Evolutionary conservation across 352 stramenopile species (phyloP).

Genomic region (Stephanocyclus meneghinianus): DNA sequence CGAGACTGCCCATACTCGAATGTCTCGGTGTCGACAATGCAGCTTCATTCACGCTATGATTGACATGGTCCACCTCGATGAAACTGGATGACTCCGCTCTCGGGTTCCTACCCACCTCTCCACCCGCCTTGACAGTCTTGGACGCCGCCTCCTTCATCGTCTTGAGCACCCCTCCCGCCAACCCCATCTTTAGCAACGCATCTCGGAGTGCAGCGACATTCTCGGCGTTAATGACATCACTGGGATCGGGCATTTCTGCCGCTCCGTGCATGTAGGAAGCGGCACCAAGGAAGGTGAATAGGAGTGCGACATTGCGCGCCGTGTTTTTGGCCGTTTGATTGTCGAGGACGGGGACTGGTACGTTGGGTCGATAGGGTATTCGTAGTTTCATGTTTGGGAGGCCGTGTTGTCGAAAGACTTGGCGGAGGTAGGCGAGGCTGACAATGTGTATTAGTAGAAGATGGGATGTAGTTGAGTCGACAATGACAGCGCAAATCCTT

Average conservation of each 20-base stretch:
- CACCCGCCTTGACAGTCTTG: background rate
- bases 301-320: constrained; percentile 31
- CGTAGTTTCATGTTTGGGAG: constrained; percentile 19
- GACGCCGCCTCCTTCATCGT: constrained; percentile 28
- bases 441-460: background rate
- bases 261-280: constrained; percentile 18
- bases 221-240: constrained; percentile 34
- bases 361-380: background rate
- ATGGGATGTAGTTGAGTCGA: background rate
- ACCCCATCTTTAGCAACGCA: constrained; percentile 35
- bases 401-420: constrained; percentile 35
- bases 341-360: constrained; percentile 6
- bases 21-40: background rate
- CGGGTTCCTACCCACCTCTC: background rate
- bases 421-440: constrained; percentile 60
- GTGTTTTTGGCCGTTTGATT: constrained; percentile 18
- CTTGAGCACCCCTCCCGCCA: constrained; percentile 37
- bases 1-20: constrained; percentile 31
- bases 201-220: constrained; percentile 27
- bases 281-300: constrained; percentile 35
- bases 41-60: background rate
- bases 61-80: background rate
- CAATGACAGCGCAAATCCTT: too few species aligned
- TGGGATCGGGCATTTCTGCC: constrained; percentile 9
- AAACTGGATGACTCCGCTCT: background rate